Base-by-base conservation (phyloP, 257 asterid species). In the Asclepias syriaca region DNA sequence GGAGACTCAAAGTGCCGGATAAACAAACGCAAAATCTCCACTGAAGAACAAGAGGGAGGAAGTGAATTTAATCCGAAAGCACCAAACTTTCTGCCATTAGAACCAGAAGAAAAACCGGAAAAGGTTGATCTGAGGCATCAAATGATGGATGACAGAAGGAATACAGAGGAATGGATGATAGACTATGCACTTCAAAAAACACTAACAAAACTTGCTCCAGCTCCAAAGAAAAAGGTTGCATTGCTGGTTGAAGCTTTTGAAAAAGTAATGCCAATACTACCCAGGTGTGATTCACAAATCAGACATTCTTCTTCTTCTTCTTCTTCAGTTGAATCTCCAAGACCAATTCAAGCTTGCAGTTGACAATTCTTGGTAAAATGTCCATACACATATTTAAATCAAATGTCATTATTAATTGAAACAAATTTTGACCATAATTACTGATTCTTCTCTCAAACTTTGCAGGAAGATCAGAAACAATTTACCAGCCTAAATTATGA, bases 171-270 rank as follows among this genome's bases (percentile, higher is more conserved):
- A 70, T 93, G 96, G 96, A 91, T 91, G 97, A 80, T 93, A 0
- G 98, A 93, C 75, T 82, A 83, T 56, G 97, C 96, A 51, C 93
- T 93, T 45, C 90, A 93, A 61, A 88, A 83, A 79, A 87, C 85
- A 11, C 91, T 89, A 51, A 85, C 81, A 5, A 93, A 88, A 55
- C 97, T 93, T 12, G 89, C 85, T 53, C 85, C 87, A n/a, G 95
- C 90, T 27, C 91, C 95, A 29, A 89, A 88, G 84, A 91, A 83
- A 68, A 93, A 88, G 75, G 98, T 91, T 14, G 84, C 90, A 0
- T 74, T 93, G 66, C 88, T 93, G 6, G 96, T 93, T 58, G 96
- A 87, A 83, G 98, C 97, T 37, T 90, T 93, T 22, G 98, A 93
- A 69, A 89, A 87, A 45, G 96, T 93, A 15, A 70, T 79, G 75